Evolutionary conservation across 2,329 filamentous ascomycete genomes (phyloP).

Genomic region (Paecilomyces formosus): DNA sequence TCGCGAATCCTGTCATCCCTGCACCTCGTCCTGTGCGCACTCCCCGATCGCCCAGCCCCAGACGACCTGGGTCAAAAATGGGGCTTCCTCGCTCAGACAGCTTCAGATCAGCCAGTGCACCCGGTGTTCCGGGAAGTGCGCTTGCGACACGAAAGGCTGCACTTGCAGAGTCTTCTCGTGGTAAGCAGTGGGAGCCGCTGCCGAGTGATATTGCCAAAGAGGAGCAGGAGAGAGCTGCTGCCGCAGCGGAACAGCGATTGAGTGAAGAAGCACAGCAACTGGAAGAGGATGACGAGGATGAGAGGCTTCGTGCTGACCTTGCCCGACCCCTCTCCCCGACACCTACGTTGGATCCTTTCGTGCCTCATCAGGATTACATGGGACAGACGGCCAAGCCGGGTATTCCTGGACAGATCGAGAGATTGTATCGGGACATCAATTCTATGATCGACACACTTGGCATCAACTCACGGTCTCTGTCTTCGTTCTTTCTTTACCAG

Average conservation of each 20-base stretch:
- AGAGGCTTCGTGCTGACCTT: slow-evolving; percentile 38
- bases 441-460: slow-evolving; percentile 92
- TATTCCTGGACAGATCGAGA: slow-evolving; percentile 43
- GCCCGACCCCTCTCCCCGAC: slow-evolving; percentile 35
- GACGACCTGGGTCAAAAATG: slow-evolving; percentile 24
- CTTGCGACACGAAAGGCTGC: slow-evolving; percentile 34
- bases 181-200: slow-evolving; percentile 16
- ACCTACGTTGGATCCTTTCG: slow-evolving; percentile 40
- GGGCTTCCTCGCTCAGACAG: slow-evolving; percentile 23
- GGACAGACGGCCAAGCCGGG: slow-evolving; percentile 39
- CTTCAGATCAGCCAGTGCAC: slow-evolving; percentile 31
- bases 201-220: slow-evolving; percentile 17
- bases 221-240: slow-evolving; percentile 19
- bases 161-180: slow-evolving; percentile 24
- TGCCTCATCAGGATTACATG: slow-evolving; percentile 40
- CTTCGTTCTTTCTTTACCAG: slow-evolving; percentile 48
- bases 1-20: slow-evolving; percentile 31
- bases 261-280: slow-evolving; percentile 30
- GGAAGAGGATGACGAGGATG: slow-evolving; percentile 42
- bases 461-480: slow-evolving; percentile 66
- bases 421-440: slow-evolving; percentile 45
- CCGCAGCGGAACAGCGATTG: slow-evolving; percentile 23
- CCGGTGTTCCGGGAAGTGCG: slow-evolving; percentile 30
- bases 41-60: slow-evolving; percentile 40
- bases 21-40: slow-evolving; percentile 26